Percentiles rank a stretch among this genome's conserved stretches.
phyloP scores from a whole-genome alignment of 2,329 filamentous ascomycete genomes.

The Aspergillus udagawae region DNA sequence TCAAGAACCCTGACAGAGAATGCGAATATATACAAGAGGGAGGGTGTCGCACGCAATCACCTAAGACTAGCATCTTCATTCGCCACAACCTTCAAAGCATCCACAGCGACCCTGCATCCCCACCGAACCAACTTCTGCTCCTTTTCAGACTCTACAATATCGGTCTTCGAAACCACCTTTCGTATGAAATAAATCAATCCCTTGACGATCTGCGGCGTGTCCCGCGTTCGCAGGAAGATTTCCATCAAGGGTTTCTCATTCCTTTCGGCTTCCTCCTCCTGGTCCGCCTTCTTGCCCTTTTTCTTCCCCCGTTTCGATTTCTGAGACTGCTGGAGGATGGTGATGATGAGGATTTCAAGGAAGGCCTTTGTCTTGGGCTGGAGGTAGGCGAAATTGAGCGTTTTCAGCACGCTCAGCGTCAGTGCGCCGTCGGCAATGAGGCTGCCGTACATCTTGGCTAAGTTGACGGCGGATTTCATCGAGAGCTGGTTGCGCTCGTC shows the following conservation, averaged over 20 bases:
- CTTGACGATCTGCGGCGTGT: conserved; percentile 64
- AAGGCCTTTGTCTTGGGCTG: conserved; percentile 74
- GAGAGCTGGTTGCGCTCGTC: conserved; percentile 49
- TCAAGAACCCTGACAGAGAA: background rate
- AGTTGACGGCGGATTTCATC: conserved; percentile 60
- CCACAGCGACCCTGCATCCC: conserved; percentile 40
- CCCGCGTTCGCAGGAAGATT: conserved; percentile 62
- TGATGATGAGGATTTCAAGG: conserved; percentile 74
- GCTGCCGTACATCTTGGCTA: conserved; percentile 63
- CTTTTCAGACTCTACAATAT: conserved; percentile 46
- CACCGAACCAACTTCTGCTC: conserved; percentile 51
- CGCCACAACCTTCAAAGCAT: conserved; percentile 37
- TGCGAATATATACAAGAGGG: background rate
- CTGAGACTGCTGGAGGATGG: conserved; percentile 65
- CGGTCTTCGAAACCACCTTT: conserved; percentile 67
- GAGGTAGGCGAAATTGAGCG: conserved; percentile 72
- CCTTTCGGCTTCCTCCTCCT: conserved; percentile 27
- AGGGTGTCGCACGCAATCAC: background rate
- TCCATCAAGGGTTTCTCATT: conserved; percentile 59
- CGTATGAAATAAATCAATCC: conserved; percentile 77
- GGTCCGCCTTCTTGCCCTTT: conserved; percentile 13
- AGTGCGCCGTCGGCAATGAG: conserved; percentile 59
- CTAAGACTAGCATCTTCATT: conserved; percentile 9
- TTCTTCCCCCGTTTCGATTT: conserved; percentile 37
- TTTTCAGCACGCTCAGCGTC: conserved; percentile 55